Conservation (phyloP, 2,329 filamentous ascomycete species). For the Aspergillus persii region DNA sequence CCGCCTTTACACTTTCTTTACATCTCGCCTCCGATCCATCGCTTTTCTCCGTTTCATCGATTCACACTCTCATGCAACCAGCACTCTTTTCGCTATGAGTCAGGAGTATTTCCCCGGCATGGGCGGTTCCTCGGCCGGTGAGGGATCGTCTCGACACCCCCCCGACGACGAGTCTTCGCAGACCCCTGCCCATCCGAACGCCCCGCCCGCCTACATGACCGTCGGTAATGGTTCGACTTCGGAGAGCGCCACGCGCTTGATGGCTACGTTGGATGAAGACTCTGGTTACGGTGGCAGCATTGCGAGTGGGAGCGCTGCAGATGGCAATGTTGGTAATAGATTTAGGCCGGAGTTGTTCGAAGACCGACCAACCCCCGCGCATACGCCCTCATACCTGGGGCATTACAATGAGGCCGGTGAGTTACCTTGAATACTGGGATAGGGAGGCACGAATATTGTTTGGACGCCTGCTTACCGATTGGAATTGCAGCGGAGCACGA, state of each 20-base stretch:
- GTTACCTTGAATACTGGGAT: slow-evolving; percentile 6
- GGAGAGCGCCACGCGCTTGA: slow-evolving; percentile 75
- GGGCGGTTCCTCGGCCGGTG: slow-evolving; percentile 34
- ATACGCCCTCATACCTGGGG: slow-evolving; percentile 52
- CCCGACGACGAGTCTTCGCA: slow-evolving; percentile 27
- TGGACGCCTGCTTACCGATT: slow-evolving; percentile 15
- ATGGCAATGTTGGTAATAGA: slow-evolving; percentile 41
- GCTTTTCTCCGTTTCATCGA: background rate
- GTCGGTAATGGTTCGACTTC: slow-evolving; percentile 80
- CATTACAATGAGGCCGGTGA: slow-evolving; percentile 46
- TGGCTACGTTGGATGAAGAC: slow-evolving; percentile 78
- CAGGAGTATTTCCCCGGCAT: slow-evolving; percentile 41
- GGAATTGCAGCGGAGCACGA: slow-evolving; percentile 56
- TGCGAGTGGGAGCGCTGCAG: slow-evolving; percentile 58
- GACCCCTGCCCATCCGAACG: slow-evolving; percentile 28
- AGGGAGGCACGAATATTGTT: background rate
- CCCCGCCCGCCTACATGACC: slow-evolving; percentile 73
- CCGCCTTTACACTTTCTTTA: slow-evolving; percentile 1
- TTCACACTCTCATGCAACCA: slow-evolving; percentile 11
- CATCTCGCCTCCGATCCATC: slow-evolving; percentile 4
- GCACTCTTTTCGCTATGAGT: slow-evolving; percentile 35
- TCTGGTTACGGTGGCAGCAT: slow-evolving; percentile 89
- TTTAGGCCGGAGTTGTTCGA: slow-evolving; percentile 58
- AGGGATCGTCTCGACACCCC: slow-evolving; percentile 35
- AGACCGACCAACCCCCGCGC: slow-evolving; percentile 57